Base-by-base conservation (phyloP, 139 green algal genomes). In the Nannochloris sp. region DNA sequence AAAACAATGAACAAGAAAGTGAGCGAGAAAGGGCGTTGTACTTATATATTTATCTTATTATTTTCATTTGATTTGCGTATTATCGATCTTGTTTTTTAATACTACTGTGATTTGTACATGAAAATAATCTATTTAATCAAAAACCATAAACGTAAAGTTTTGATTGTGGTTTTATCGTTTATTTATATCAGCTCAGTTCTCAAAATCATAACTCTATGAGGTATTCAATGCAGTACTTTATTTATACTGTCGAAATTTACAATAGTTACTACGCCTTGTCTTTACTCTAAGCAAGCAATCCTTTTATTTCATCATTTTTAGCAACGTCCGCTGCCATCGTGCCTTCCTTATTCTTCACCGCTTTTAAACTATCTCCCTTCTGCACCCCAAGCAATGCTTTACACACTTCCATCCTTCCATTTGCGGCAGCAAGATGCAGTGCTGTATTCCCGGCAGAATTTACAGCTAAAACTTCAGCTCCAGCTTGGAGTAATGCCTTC, bases 371-470 rank as follows among this genome's bases (percentile, higher is more conserved):
- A 13, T 19, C 54, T 5, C 12, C 6, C 34, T 12, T 6, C n/a
- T n/a, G n/a, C 4, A 6, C 9, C 65, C 60, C 51, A 14, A 37
- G 51, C 36, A 72, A 33, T 27, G 23, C 33, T 8, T 24, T 59
- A 37, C 56, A 67, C 23, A 73, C 46, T 4, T 53, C 32, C 6
- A 45, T 10, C 57, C 46, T 46, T 32, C 66, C 66, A 37, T 73
- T 73, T 7, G 68, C 13, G 2, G 66, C 66, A n/a, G 56, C 72
- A 54, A 82, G 46, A 37, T 77, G 71, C 38, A 69, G 47, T 3
- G 75, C 30, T 23, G 60, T 81, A 35, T 64, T 60, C 33, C 75
- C 77, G 54, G 73, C 63, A 10, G 29, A 30, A 45, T 84, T 88
- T 6, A 47, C 24, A 13, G 54, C 60, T n/a, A 13, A 36, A 4